Conservation (phyloP, 768 basidiomycete species). For the Lentinula guzmanii region DNA sequence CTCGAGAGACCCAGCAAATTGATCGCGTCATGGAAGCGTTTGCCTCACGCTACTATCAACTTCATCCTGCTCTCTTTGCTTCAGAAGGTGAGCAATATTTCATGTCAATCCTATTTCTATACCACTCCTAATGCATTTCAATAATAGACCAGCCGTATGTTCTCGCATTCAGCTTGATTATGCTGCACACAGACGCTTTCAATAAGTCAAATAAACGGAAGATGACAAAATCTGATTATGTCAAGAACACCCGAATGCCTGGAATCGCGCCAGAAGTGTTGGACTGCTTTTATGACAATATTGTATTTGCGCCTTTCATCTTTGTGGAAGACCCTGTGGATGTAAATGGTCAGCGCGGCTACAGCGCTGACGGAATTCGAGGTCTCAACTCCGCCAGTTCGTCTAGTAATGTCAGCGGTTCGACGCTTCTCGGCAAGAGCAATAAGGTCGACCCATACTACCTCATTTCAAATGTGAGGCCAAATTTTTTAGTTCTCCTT, state of each 20-base stretch:
- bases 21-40: conserved; percentile 97
- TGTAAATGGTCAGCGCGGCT: conserved; percentile 49
- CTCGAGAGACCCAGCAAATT: conserved; percentile 96
- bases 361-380: conserved; percentile 35
- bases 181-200: conserved; percentile 98
- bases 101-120: not conserved
- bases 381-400: conserved; percentile 31
- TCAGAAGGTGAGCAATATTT: conserved; percentile 53
- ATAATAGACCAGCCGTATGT: conserved; percentile 86
- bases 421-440: conserved; percentile 44
- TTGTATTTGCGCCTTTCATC: conserved; percentile 92
- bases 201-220: conserved; percentile 97
- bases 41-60: conserved; percentile 73
- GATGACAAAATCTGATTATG: conserved; percentile 93
- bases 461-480: conserved; percentile 69
- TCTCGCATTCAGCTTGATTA: conserved; percentile 94
- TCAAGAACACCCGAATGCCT: conserved; percentile 86
- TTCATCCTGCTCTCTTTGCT: conserved; percentile 77
- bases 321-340: conserved; percentile 91
- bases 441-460: conserved; percentile 88
- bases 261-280: conserved; percentile 79
- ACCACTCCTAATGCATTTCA: not conserved
- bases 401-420: conserved; percentile 19
- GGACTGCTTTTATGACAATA: conserved; percentile 95
- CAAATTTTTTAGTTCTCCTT: conserved; percentile 13